These are phyloP conservation scores for Fennellomyces sp. DNA, from an alignment of 371 early-diverging fungal genomes.

Conservation along the genomic window DNA sequence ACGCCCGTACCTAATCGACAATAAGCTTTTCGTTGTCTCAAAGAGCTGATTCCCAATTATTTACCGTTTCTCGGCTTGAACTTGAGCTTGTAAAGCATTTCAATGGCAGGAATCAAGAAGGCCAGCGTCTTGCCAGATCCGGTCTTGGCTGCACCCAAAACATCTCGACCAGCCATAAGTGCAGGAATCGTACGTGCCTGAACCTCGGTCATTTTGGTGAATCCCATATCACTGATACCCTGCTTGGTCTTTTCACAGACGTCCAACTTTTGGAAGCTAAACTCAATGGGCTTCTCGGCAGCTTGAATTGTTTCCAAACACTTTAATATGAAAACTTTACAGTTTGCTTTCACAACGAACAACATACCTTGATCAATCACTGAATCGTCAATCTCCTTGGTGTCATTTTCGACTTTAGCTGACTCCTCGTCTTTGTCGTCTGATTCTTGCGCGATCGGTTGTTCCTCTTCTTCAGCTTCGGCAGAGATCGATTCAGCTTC, in stretches of 20 bases:
- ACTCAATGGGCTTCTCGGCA: constrained; percentile 18
- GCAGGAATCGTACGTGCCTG: constrained; percentile 97
- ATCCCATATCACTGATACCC: constrained; percentile 93
- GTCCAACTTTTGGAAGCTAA: constrained; percentile 66
- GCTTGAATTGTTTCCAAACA: background rate
- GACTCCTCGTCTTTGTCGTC: background rate
- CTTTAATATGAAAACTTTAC: background rate
- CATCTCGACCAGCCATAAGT: constrained; percentile 95
- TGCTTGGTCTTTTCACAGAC: constrained; percentile 72
- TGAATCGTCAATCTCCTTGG: background rate
- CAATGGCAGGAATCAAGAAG: constrained; percentile 96
- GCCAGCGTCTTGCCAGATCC: constrained; percentile 99
- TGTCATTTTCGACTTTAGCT: background rate
- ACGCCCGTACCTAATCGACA: constrained; percentile 83
- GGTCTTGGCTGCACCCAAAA: constrained; percentile 99
- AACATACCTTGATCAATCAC: constrained; percentile 1
- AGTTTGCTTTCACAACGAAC: background rate
- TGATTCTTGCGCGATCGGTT: no score
- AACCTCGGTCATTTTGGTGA: constrained; percentile 96
- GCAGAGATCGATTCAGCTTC: constrained; percentile 8
- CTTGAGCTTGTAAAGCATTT: constrained; percentile 81
- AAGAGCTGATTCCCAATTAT: background rate
- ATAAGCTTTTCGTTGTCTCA: no score
- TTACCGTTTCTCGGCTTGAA: constrained; percentile 94
- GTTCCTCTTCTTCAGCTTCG: constrained; percentile 5